phyloP scores from a whole-genome alignment of 352 stramenopile species.

The Globisporangium ultimum region DNA sequence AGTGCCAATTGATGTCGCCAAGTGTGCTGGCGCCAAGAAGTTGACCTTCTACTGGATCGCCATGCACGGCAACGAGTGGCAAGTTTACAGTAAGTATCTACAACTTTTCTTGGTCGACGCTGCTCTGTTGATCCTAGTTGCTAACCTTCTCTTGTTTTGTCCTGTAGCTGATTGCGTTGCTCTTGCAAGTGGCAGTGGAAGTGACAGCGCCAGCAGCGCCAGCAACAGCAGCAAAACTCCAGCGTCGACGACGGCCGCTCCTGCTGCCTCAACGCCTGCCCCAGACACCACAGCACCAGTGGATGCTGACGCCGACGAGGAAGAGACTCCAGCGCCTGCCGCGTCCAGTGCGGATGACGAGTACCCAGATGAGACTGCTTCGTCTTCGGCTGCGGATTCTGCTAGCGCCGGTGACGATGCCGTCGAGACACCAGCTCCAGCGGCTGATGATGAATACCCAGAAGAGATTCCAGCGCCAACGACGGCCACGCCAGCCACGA shows the following conservation, averaged over 20 bases:
- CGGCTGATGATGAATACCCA: not conserved
- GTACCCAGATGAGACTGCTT: not conserved
- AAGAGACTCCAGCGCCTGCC: not conserved
- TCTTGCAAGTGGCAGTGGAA: constrained; percentile 6
- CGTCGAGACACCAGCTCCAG: not conserved
- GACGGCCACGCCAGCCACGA: constrained; percentile 1
- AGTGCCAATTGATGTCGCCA: constrained; percentile 31
- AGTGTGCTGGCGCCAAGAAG: constrained; percentile 22
- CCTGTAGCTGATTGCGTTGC: not conserved
- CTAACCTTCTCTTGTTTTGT: too few relatives aligned
- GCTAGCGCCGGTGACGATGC: not conserved
- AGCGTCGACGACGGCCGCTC: constrained; percentile 14
- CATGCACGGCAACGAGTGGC: constrained; percentile 39
- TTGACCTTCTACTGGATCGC: constrained; percentile 43
- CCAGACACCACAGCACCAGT: constrained; percentile 11
- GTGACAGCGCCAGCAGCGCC: not conserved
- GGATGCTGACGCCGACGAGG: not conserved
- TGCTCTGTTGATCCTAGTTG: too few relatives aligned
- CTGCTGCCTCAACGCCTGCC: constrained; percentile 8
- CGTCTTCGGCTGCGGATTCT: not conserved
- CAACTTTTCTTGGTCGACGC: too few relatives aligned
- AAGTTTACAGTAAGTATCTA: constrained; percentile 37
- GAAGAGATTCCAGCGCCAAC: constrained; percentile 2
- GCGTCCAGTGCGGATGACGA: not conserved
- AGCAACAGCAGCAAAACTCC: constrained; percentile 2